These are phyloP conservation scores for Scheffersomyces segobiensis DNA, from an alignment of 1,139 yeast genomes.

Conservation along the genomic window DNA sequence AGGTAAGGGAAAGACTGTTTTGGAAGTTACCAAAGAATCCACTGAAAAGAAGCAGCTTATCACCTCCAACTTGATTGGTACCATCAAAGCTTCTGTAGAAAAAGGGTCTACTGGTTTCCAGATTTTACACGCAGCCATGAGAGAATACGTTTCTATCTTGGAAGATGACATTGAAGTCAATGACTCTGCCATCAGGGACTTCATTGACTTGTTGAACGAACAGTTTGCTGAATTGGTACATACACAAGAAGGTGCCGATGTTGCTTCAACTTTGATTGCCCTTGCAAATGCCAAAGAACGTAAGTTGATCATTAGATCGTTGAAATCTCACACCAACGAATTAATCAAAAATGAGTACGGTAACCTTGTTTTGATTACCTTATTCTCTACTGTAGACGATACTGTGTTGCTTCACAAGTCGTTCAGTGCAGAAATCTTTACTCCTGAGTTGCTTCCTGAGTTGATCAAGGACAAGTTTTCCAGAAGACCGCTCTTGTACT, in stretches of 20 bases:
- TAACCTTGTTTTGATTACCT: conserved; percentile 72
- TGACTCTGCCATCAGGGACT: conserved; percentile 72
- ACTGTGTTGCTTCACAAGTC: conserved; percentile 80
- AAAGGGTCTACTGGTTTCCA: conserved; percentile 97
- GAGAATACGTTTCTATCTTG: conserved; percentile 76
- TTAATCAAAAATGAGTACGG: conserved; percentile 86
- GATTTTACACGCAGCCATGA: conserved; percentile 94
- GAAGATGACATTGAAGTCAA: conserved; percentile 42
- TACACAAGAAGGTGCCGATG: conserved; percentile 91
- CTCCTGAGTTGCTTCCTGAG: conserved; percentile 54
- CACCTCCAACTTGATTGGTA: conserved; percentile 73
- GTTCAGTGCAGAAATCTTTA: conserved; percentile 59
- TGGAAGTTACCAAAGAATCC: conserved; percentile 65
- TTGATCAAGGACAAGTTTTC: conserved; percentile 73
- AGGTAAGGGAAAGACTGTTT: conserved; percentile 62
- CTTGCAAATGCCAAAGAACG: conserved; percentile 92
- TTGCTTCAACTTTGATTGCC: conserved; percentile 78
- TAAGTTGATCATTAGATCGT: conserved; percentile 68
- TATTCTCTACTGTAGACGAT: conserved; percentile 90
- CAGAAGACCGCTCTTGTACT: conserved; percentile 84
- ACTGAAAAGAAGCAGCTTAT: conserved; percentile 83
- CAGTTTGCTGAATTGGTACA: conserved; percentile 95
- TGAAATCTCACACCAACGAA: conserved; percentile 72
- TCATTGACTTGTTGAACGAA: conserved; percentile 80
- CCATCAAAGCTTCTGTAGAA: conserved; percentile 87